Conservation (phyloP, 805 yeast species). For the Schwanniomyces polymorphus region DNA sequence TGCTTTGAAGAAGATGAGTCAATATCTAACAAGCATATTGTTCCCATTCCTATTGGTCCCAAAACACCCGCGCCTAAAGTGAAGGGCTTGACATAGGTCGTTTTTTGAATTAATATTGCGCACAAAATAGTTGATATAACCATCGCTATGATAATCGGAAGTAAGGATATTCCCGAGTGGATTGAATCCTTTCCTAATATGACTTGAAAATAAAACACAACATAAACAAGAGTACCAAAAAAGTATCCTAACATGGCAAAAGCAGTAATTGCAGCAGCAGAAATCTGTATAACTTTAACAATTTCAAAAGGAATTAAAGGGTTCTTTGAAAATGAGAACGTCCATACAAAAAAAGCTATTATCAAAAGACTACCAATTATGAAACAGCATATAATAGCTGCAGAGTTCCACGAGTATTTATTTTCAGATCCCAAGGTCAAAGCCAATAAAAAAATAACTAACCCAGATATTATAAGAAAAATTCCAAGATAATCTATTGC, state of each 20-base stretch:
- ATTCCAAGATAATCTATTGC: slow-evolving; percentile 47
- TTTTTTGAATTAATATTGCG: slow-evolving; percentile 39
- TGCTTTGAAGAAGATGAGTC: slow-evolving; percentile 34
- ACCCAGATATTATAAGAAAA: slow-evolving; percentile 36
- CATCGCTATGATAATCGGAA: slow-evolving; percentile 45
- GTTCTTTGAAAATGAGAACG: slow-evolving; percentile 35
- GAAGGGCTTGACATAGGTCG: slow-evolving; percentile 43
- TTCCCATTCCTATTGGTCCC: slow-evolving; percentile 45
- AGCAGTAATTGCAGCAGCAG: slow-evolving; percentile 34
- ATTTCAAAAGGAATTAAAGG: slow-evolving; percentile 50
- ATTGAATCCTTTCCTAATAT: slow-evolving; percentile 40
- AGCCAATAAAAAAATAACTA: slow-evolving; percentile 46
- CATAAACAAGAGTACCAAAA: slow-evolving; percentile 26
- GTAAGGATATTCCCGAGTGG: slow-evolving; percentile 39
- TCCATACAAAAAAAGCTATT: slow-evolving; percentile 39
- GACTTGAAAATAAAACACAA: slow-evolving; percentile 48
- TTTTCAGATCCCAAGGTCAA: slow-evolving; percentile 50
- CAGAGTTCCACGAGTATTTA: slow-evolving; percentile 51
- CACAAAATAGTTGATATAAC: slow-evolving; percentile 32
- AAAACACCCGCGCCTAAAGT: slow-evolving; percentile 32
- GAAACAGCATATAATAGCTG: slow-evolving; percentile 49
- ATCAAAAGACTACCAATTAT: slow-evolving; percentile 42
- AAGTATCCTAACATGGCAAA: slow-evolving; percentile 35
- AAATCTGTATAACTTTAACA: slow-evolving; percentile 33
- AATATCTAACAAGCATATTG: slow-evolving; percentile 37